A percentile compares a stretch with the other conserved stretches of the same genome.
Conservation (phyloP, 345 rosid species). For the Fremontodendron californicum region DNA sequence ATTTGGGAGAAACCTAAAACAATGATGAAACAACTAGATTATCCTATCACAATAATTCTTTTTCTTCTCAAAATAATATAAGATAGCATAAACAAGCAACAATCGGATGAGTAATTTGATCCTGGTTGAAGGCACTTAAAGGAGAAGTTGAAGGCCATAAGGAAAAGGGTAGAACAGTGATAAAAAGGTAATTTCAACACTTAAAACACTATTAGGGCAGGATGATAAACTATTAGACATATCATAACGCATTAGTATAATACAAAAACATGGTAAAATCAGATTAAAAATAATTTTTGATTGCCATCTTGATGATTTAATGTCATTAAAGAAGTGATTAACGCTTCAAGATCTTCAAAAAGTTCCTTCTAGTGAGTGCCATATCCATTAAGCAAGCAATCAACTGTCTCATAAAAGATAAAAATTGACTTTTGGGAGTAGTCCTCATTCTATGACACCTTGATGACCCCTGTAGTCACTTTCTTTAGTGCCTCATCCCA, state of each 20-base stretch:
- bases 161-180: neutral
- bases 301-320: slow-evolving; percentile 9
- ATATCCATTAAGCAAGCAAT: slow-evolving; percentile 15
- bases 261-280: slow-evolving; percentile 10
- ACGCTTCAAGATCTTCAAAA: slow-evolving; percentile 17
- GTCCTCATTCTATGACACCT: slow-evolving; percentile 11
- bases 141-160: neutral
- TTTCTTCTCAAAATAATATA: neutral
- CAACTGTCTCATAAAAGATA: slow-evolving; percentile 19
- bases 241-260: neutral
- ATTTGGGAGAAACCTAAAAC: slow-evolving; percentile 4
- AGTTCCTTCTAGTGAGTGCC: slow-evolving; percentile 8
- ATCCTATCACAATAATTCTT: neutral
- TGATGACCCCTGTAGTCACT: slow-evolving; percentile 10
- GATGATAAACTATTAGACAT: slow-evolving; percentile 2
- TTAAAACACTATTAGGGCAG: neutral
- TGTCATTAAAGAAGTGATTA: slow-evolving; percentile 11
- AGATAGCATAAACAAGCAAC: neutral
- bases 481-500: slow-evolving; percentile 30
- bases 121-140: neutral
- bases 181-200: neutral
- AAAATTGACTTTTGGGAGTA: slow-evolving; percentile 20
- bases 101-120: neutral
- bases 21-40: neutral
- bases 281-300: neutral